Base-by-base conservation (phyloP, 768 basidiomycete genomes). In the Termitomyces sp. region DNA sequence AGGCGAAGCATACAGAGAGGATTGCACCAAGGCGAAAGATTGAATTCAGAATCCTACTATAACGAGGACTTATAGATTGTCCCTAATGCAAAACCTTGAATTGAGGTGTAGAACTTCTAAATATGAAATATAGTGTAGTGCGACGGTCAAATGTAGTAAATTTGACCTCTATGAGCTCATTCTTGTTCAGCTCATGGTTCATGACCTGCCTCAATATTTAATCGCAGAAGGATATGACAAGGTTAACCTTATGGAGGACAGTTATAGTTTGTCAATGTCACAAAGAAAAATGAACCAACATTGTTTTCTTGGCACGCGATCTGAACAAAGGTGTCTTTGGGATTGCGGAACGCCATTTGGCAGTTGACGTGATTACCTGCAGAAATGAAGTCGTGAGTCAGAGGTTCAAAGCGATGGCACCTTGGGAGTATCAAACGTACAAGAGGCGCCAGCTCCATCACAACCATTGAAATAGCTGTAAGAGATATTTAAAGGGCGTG, bases 381-480 rank as follows among this genome's bases (percentile, higher is more conserved):
- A 41, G 26, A 41, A 26, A 3, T 5, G 5, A n/a, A 30, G 17
- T 38, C n/a, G 3, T 12, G 26, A 41, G 50, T 40, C 6, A n/a
- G 17, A 19, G 7, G 37, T 5, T 38, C 15, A 38, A 38, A 3
- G 28, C 17, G 14, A 17, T 30, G 26, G 38, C 28, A 28, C 21
- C 10, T 17, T 9, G 17, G 2, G 12, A n/a, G 3, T 10, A 11
- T n/a, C 10, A n/a, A 6, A 51, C 50, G 3, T 30, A 51, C 50
- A 51, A 26, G 26, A 51, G 17, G 73, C 68, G 1, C 78, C 78
- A 17, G 65, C 60, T 43, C 74, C 73, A 48, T 77, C 67, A 50
- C 77, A 79, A 9, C 77, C 77, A 54, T 73, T 66, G 64, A 63
- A 76, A 64, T 75, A 79, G 17, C 77, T 75, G n/a, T 14, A 50